Conservation (phyloP, 179 eudicot genomes). For the Camellia oleifera region DNA sequence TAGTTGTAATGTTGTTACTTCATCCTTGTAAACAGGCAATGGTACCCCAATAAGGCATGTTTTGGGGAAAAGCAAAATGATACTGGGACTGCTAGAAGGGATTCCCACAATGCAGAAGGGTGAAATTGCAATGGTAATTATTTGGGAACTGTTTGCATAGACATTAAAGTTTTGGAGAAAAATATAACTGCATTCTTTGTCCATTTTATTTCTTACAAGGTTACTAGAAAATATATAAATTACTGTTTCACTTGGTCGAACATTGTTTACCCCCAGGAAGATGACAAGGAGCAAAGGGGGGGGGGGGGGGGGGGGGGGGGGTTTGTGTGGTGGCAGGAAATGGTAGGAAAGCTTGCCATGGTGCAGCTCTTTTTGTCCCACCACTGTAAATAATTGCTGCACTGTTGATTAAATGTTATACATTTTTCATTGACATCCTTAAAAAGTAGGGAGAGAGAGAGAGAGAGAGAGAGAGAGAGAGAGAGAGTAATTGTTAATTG, state of each 20-base stretch:
- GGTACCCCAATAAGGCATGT: constrained; percentile 78
- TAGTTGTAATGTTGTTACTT: too few species aligned
- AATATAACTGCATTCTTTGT: not conserved
- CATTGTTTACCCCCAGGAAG: not conserved
- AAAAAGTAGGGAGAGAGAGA: not conserved
- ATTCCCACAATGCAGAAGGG: constrained; percentile 93
- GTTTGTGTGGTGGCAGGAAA: not conserved
- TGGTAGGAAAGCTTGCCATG: not conserved
- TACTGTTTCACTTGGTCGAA: not conserved
- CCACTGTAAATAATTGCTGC: not conserved
- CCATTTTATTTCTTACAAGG: not conserved
- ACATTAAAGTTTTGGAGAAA: not conserved
- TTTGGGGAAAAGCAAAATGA: constrained; percentile 92
- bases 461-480: too few species aligned
- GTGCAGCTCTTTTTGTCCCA: not conserved
- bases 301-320: not conserved
- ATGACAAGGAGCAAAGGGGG: not conserved
- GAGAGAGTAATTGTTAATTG: not conserved
- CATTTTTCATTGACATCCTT: not conserved
- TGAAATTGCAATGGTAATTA: constrained; percentile 86
- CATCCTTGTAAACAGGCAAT: constrained; percentile 44
- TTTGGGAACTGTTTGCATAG: not conserved
- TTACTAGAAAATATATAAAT: not conserved
- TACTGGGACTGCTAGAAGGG: constrained; percentile 92
- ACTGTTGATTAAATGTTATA: not conserved